Conservation (phyloP, 331 rosid genomes). For the Spiraea crenata region DNA sequence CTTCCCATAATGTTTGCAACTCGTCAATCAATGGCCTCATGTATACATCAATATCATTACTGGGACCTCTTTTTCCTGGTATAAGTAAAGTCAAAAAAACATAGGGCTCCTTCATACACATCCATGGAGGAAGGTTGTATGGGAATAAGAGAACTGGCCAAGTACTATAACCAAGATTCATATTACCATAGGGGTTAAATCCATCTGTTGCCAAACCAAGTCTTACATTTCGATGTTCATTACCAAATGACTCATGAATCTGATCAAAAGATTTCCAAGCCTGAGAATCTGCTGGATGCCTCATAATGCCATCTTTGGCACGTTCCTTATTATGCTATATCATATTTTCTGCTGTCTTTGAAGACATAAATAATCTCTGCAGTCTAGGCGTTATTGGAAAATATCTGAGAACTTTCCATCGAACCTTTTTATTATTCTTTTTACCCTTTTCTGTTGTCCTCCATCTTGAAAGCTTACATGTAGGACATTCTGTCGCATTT, state of each 20-base stretch:
- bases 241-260: background rate
- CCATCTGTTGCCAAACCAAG: slow-evolving; percentile 5
- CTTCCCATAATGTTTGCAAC: too few relatives aligned
- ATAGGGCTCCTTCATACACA: background rate
- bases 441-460: too few relatives aligned
- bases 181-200: background rate
- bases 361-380: background rate
- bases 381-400: background rate
- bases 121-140: background rate
- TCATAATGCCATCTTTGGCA: slow-evolving; percentile 4
- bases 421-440: background rate
- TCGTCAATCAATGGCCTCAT: too few relatives aligned
- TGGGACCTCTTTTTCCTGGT: background rate
- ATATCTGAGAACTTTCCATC: background rate
- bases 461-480: too few relatives aligned
- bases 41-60: too few relatives aligned
- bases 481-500: too few relatives aligned
- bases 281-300: background rate
- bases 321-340: background rate
- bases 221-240: background rate
- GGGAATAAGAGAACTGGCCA: background rate
- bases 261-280: background rate
- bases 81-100: background rate
- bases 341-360: background rate
- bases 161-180: background rate